A percentile compares a stretch with the other conserved stretches of the same genome.
phyloP scores from a whole-genome alignment of 768 basidiomycete genomes.

The Sutorius australiensis region DNA sequence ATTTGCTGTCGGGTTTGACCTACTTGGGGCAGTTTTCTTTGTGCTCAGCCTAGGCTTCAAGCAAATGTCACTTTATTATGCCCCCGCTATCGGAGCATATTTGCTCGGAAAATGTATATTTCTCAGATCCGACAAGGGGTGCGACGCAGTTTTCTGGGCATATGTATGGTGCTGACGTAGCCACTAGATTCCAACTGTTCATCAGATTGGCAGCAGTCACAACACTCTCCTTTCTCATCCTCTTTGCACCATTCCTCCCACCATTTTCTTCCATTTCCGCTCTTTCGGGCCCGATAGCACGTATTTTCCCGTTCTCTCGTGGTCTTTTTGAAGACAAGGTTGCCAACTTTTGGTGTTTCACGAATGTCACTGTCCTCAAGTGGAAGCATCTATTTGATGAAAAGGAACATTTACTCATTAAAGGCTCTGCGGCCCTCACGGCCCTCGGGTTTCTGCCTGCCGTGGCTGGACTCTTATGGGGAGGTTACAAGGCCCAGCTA shows the following conservation, averaged over 20 bases:
- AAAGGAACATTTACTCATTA: constrained; percentile 53
- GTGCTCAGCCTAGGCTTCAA: constrained; percentile 88
- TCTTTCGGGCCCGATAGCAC: constrained; percentile 62
- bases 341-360: constrained; percentile 96
- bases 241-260: constrained; percentile 80
- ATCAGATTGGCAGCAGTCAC: constrained; percentile 64
- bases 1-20: constrained; percentile 66
- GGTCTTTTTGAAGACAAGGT: constrained; percentile 96
- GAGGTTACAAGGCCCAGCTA: constrained; percentile 32
- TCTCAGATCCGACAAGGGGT: constrained; percentile 72
- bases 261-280: constrained; percentile 50
- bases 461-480: constrained; percentile 43
- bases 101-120: constrained; percentile 86
- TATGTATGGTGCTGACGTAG: constrained; percentile 1
- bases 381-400: constrained; percentile 51
- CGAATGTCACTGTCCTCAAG: constrained; percentile 77
- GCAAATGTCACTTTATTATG: constrained; percentile 95
- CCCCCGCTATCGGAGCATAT: constrained; percentile 88
- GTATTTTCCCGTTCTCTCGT: constrained; percentile 89
- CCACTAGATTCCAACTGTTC: constrained; percentile 49
- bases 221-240: constrained; percentile 53
- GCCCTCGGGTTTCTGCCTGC: constrained; percentile 66
- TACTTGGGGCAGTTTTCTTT: constrained; percentile 74
- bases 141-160: constrained; percentile 20
- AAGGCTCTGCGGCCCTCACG: constrained; percentile 64